Evolutionary conservation across 2,329 filamentous ascomycete species (phyloP).

Genomic region (Colletotrichum tabaci): DNA sequence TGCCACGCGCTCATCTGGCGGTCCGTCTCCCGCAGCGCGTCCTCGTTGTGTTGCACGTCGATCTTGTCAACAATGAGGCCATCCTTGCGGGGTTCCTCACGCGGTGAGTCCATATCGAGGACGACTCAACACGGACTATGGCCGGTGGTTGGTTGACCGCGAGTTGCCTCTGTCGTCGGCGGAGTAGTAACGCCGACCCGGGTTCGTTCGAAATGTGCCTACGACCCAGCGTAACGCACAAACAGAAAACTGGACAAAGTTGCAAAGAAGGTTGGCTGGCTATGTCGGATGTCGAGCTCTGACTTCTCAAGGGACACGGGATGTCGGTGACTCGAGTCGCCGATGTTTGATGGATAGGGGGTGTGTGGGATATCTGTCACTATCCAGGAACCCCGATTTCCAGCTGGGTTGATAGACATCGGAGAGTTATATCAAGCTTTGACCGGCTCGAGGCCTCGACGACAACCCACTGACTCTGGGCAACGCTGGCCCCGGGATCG

Average conservation of each 20-base stretch:
- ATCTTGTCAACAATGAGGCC: conserved; percentile 21
- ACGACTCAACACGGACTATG: neutral
- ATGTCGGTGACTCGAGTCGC: conserved; percentile 28
- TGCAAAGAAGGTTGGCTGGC: neutral
- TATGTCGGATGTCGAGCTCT: neutral
- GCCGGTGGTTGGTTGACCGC: conserved; percentile 3
- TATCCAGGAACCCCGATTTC: neutral
- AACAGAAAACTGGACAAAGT: neutral
- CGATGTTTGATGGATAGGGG: conserved; percentile 17
- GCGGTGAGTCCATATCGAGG: conserved; percentile 23
- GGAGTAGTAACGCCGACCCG: conserved; percentile 18
- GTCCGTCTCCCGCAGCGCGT: conserved; percentile 33
- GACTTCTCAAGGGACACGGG: conserved; percentile 20
- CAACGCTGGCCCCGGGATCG: conserved; percentile 26
- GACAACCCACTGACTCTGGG: conserved; percentile 1
- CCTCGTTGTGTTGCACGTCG: conserved; percentile 32
- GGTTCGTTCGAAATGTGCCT: neutral
- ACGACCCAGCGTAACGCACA: conserved; percentile 36
- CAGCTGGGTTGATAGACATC: conserved; percentile 8
- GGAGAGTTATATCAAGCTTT: conserved; percentile 38
- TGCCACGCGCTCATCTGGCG: conserved; percentile 32
- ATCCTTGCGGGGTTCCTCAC: conserved; percentile 18
- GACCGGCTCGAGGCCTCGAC: conserved; percentile 4
- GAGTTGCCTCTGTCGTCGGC: conserved; percentile 14
- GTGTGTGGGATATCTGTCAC: neutral